Evolutionary conservation across 1,139 yeast genomes (phyloP).

Genomic region (Suhomyces wounanorum): DNA sequence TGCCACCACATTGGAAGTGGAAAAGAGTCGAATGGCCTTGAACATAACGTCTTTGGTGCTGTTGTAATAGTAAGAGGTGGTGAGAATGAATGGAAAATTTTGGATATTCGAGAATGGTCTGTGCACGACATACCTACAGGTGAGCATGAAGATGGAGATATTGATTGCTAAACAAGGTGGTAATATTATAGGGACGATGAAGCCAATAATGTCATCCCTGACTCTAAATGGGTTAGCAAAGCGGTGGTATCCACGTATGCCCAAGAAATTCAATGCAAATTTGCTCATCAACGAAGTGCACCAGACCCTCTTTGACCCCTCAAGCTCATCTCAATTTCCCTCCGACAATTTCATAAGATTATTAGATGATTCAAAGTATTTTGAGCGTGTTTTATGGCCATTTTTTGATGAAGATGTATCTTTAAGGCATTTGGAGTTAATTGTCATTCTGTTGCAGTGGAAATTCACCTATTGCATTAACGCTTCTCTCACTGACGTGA

Average conservation of each 20-base stretch:
- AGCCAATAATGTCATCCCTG: not conserved
- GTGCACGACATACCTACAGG: constrained; percentile 11
- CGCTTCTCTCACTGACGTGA: not conserved
- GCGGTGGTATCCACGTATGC: constrained; percentile 24
- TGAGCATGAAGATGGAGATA: not conserved
- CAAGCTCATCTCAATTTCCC: constrained; percentile 2
- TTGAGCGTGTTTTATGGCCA: constrained; percentile 40
- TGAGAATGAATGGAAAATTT: constrained; percentile 8
- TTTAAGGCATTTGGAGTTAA: constrained; percentile 39
- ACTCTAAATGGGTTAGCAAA: constrained; percentile 10
- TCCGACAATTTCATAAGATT: constrained; percentile 8
- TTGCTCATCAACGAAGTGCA: constrained; percentile 26
- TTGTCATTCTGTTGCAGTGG: constrained; percentile 20
- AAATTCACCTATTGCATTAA: not conserved
- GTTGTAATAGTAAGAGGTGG: not conserved
- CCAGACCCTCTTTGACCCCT: constrained; percentile 13
- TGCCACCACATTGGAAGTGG: constrained; percentile 19
- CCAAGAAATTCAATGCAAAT: constrained; percentile 19
- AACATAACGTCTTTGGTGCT: constrained; percentile 18
- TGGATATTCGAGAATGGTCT: not conserved
- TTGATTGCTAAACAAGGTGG: not conserved
- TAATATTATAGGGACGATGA: not conserved
- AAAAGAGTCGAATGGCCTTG: constrained; percentile 23
- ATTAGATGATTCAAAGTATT: constrained; percentile 26
- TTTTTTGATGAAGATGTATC: constrained; percentile 40